Percentiles rank a stretch among this genome's conserved stretches.
phyloP scores from a whole-genome alignment of 371 early-diverging fungal species.

The Mortierella sp. region DNA sequence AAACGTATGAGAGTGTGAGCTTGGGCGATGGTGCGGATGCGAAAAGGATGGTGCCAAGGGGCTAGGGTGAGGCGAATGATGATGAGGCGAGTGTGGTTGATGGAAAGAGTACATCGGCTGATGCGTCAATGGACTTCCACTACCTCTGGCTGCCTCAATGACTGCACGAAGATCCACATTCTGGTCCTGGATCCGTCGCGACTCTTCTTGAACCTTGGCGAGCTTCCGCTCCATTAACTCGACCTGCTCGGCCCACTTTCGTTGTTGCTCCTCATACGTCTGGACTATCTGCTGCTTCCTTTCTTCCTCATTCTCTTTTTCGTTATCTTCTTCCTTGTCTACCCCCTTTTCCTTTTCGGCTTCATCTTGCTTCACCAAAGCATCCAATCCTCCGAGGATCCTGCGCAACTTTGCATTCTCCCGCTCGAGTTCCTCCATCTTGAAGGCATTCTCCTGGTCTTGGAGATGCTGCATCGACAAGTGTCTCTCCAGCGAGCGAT shows the following conservation, averaged over 20 bases:
- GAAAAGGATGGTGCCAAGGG: too few species aligned
- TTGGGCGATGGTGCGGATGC: too few species aligned
- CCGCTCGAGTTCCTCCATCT: constrained; percentile 25
- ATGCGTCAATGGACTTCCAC: too few species aligned
- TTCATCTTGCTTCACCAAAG: constrained; percentile 7
- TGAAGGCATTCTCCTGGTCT: constrained; percentile 37
- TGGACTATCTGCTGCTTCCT: constrained; percentile 1
- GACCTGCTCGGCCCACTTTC: constrained; percentile 37
- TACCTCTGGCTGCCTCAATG: too few species aligned
- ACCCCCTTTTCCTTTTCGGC: neutral
- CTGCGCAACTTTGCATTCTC: constrained; percentile 19
- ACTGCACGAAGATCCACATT: constrained; percentile 16
- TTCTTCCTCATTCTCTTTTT: neutral
- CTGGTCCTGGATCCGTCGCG: constrained; percentile 9
- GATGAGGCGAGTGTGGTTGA: too few species aligned
- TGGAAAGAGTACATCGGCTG: too few species aligned
- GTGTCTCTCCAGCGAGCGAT: constrained; percentile 41
- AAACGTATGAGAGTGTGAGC: too few species aligned
- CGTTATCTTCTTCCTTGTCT: too few species aligned
- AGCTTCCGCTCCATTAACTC: constrained; percentile 23
- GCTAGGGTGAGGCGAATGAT: too few species aligned
- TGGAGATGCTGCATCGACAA: constrained; percentile 39
- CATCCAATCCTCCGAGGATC: constrained; percentile 21
- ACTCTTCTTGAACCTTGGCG: constrained; percentile 25
- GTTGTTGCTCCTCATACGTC: constrained; percentile 36